Conservation (phyloP, 495 filamentous ascomycete species). For the Emericellopsis terricola region DNA sequence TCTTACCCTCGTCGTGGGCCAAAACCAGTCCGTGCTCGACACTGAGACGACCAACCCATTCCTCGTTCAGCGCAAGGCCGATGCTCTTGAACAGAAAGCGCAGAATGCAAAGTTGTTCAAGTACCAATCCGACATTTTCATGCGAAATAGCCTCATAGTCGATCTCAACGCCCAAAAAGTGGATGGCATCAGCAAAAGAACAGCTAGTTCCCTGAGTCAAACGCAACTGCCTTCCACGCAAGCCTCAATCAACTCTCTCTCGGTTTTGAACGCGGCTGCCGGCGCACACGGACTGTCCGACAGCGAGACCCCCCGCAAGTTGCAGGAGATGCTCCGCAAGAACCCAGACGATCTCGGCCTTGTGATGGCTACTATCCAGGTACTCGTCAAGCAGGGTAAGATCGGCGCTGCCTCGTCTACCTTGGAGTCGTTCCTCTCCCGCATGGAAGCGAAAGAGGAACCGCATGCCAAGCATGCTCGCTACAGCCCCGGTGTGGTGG, state of each 20-base stretch:
- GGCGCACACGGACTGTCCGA: constrained; percentile 43
- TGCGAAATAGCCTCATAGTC: constrained; percentile 49
- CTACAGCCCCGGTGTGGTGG: constrained; percentile 72
- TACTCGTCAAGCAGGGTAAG: constrained; percentile 63
- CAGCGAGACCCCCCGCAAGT: constrained; percentile 50
- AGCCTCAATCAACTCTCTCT: constrained; percentile 40
- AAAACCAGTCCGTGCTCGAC: constrained; percentile 51
- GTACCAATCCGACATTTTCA: constrained; percentile 51
- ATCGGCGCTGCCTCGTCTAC: constrained; percentile 55
- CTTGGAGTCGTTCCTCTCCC: constrained; percentile 55
- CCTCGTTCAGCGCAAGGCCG: constrained; percentile 48
- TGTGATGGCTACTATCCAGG: constrained; percentile 64
- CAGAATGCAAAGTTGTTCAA: constrained; percentile 58
- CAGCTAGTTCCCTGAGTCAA: constrained; percentile 34
- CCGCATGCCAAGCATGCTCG: constrained; percentile 43
- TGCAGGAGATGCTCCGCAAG: constrained; percentile 56
- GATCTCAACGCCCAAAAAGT: constrained; percentile 70
- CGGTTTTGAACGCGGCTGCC: constrained; percentile 69
- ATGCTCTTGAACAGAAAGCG: constrained; percentile 35
- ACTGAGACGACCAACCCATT: constrained; percentile 53
- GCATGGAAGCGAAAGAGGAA: constrained; percentile 48
- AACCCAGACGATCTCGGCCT: constrained; percentile 73
- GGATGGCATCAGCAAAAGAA: constrained; percentile 48
- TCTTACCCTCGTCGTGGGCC: constrained; percentile 38
- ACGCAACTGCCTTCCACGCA: constrained; percentile 33